Conservation (phyloP, 129 eudicot species). For the Cynara cardunculus region DNA sequence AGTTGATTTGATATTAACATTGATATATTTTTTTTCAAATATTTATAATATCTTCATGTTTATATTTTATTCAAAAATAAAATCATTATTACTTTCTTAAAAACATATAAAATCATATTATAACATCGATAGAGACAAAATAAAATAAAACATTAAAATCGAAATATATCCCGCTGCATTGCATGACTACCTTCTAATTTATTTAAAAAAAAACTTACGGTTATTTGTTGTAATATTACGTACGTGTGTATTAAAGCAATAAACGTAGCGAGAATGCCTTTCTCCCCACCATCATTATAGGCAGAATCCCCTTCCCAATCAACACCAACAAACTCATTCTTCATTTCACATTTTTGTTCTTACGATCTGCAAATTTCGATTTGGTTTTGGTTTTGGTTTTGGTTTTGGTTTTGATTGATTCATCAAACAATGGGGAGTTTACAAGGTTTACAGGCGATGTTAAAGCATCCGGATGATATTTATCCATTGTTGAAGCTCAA, state of each 20-base stretch:
- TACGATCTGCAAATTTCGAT: background rate
- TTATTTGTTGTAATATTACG: background rate
- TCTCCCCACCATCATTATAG: background rate
- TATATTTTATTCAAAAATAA: no score
- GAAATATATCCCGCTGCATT: no score
- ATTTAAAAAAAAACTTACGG: background rate
- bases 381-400: no score
- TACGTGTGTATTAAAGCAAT: background rate
- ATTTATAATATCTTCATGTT: no score
- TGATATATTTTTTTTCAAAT: no score
- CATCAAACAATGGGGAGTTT: conserved; percentile 58
- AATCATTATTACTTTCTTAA: no score
- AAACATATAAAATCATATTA: no score
- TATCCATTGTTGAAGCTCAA: conserved; percentile 80
- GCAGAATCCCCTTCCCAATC: background rate
- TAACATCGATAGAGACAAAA: no score
- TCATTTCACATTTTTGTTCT: background rate
- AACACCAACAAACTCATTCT: background rate
- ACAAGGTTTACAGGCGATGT: conserved; percentile 38
- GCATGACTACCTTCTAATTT: no score
- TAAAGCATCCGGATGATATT: conserved; percentile 84
- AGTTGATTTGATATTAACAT: no score
- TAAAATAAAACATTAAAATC: no score
- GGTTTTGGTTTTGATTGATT: background rate
- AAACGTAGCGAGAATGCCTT: background rate